Evolutionary conservation across 768 basidiomycete genomes (phyloP).

Genomic region (Tephrocybe rancida): DNA sequence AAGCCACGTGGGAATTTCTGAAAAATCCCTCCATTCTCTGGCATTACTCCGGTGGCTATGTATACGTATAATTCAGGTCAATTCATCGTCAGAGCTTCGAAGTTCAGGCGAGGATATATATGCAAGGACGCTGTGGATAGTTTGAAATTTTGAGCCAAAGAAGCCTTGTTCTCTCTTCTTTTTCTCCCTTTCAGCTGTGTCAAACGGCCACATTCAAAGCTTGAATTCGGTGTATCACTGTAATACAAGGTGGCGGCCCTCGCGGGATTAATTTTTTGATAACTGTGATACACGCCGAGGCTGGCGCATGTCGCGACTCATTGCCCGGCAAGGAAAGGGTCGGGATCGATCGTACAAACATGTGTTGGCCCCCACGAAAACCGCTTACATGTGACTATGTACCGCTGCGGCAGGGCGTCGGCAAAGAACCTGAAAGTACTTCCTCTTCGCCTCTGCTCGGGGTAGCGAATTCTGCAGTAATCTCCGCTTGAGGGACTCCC

Average conservation of each 20-base stretch:
- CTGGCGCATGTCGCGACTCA: background rate
- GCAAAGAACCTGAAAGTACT: background rate
- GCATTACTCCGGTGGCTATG: constrained; percentile 13
- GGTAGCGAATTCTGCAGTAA: constrained; percentile 1
- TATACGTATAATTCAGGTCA: background rate
- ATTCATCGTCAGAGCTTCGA: too few relatives aligned
- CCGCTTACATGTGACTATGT: background rate
- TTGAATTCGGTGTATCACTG: too few relatives aligned
- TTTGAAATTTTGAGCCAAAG: too few relatives aligned
- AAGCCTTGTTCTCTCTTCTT: too few relatives aligned
- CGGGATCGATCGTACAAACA: background rate
- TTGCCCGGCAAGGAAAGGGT: background rate
- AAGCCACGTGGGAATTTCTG: constrained; percentile 8
- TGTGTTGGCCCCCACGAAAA: background rate
- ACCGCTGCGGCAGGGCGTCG: background rate
- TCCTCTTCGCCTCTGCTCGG: constrained; percentile 12
- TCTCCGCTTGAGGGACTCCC: constrained; percentile 2
- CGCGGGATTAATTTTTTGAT: too few relatives aligned
- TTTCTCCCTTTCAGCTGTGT: too few relatives aligned
- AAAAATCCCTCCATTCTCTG: background rate
- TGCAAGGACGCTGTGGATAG: too few relatives aligned
- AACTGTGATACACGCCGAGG: background rate
- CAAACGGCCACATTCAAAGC: too few relatives aligned
- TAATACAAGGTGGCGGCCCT: background rate
- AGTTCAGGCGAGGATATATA: background rate